Conservation (phyloP, 2,329 filamentous ascomycete genomes). For the Ceratocystis lukuohia region DNA sequence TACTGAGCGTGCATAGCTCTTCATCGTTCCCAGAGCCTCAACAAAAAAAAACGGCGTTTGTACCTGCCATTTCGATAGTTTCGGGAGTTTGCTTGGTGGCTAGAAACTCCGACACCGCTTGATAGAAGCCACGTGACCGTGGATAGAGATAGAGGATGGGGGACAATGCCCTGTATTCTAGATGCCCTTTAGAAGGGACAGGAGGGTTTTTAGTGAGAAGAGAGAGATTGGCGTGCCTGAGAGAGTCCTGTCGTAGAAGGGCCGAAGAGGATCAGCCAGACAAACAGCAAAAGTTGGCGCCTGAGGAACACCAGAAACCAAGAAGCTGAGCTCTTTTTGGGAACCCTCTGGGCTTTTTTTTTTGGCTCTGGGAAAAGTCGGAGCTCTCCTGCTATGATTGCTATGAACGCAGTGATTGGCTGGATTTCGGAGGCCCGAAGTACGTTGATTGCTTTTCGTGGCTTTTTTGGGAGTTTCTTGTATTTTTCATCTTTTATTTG, state of each 20-base stretch:
- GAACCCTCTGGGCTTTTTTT: constrained; percentile 8
- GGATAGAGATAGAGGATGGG: background rate
- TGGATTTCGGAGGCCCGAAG: no score
- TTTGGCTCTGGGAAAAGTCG: background rate
- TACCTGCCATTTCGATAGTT: constrained; percentile 7
- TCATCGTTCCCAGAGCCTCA: no score
- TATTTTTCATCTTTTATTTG: background rate
- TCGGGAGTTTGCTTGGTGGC: background rate
- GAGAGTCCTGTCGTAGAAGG: no score
- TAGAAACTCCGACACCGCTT: constrained; percentile 17
- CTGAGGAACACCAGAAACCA: background rate
- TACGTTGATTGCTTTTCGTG: background rate
- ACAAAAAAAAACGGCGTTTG: constrained; percentile 6
- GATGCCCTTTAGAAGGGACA: background rate
- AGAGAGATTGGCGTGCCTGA: no score
- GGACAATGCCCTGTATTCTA: constrained; percentile 3
- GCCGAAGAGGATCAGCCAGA: no score
- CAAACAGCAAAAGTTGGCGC: no score
- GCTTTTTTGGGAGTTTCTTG: background rate
- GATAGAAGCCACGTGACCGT: constrained; percentile 6
- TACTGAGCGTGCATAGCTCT: no score
- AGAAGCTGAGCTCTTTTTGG: background rate
- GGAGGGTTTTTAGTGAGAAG: no score
- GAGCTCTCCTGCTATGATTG: background rate
- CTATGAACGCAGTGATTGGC: background rate